phyloP scores from a whole-genome alignment of 495 filamentous ascomycete species.

The Penicillium antarcticum region DNA sequence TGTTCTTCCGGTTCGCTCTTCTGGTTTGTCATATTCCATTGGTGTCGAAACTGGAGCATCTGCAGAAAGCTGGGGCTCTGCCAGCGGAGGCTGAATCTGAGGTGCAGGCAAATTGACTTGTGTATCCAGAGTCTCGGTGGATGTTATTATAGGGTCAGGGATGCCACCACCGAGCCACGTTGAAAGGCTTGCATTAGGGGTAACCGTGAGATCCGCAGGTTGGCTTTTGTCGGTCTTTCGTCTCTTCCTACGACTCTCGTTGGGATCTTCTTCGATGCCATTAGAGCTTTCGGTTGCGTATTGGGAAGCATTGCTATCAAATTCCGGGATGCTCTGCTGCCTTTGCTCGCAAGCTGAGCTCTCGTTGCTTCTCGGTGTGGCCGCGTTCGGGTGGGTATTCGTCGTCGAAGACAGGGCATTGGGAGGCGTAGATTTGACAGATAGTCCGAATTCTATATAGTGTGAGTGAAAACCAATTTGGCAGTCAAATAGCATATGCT shows the following conservation, averaged over 20 bases:
- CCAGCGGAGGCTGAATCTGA: not conserved
- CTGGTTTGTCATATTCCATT: not conserved
- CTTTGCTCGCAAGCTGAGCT: not conserved
- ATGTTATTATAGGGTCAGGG: not conserved
- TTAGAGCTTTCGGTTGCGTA: not conserved
- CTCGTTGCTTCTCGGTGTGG: not conserved
- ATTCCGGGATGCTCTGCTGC: not conserved
- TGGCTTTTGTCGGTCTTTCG: conserved; percentile 44
- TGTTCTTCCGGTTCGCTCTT: not conserved
- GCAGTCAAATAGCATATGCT: not conserved
- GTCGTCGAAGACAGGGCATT: conserved; percentile 1
- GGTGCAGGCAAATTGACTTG: not conserved
- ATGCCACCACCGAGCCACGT: conserved; percentile 18
- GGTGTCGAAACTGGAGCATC: not conserved
- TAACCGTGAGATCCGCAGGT: conserved; percentile 2
- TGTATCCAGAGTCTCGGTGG: not conserved
- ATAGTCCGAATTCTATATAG: conserved; percentile 18
- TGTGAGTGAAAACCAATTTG: conserved; percentile 16
- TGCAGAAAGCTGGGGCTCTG: not conserved
- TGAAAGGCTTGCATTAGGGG: conserved; percentile 11
- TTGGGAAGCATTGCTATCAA: not conserved
- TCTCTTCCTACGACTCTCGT: conserved; percentile 45
- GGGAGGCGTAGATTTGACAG: conserved; percentile 8
- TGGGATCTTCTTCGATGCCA: conserved; percentile 35
- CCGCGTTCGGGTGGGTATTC: not conserved